Evolutionary conservation across 257 asterid genomes (phyloP), one percentile per base, ranked within the genome.

Genomic region (Ophiorrhiza pumila): DNA sequence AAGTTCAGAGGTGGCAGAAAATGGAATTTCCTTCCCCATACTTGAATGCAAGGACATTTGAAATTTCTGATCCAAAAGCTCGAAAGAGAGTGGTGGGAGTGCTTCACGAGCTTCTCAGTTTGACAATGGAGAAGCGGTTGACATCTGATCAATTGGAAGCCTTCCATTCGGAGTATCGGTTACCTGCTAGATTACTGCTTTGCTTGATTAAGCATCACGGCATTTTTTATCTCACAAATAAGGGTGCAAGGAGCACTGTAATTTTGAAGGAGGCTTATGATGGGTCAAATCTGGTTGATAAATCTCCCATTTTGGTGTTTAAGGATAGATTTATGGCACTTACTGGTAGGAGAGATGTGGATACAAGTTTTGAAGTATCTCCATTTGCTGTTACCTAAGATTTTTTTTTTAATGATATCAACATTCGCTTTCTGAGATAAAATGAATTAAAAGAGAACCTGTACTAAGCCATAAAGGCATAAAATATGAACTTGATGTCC

Each of bases 21-120:
- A 45, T 94, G 97, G 97, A 90, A 34, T 88, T 92, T 80, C 98
- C 99, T 45, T 94, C 99, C 72, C 99, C 99, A 7, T 94, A 91
- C 82, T 83, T 91, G 88, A 92, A 94, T 47, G 91, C 96, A 0
- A 88, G 91, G 85, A 81, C 81, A 68, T 73, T 94, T 47, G 95
- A 94, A 71, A 80, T 81, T 25, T 80, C 81, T 17, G 97, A 94
- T 66, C 88, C 91, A 6, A 94, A 87, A 82, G 87, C 95, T 71
- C 86, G 93, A 53, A 94, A 94, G 82, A 80, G 99, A 76, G 88
- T 85, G 0, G 89, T 94, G 71, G 97, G 86, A 2, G 95, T 94
- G 87, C 96, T 94, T 76, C 98, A 91, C 31, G 99, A 94, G 88
- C 88, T 94, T 76, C 89, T 91, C 45, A 91, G 98, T 79, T 86